A percentile compares a stretch with the other conserved stretches of the same genome.
These are phyloP conservation scores for Skeletonema menzelii DNA, from an alignment of 108 stramenopile species.

Conservation along the genomic window DNA sequence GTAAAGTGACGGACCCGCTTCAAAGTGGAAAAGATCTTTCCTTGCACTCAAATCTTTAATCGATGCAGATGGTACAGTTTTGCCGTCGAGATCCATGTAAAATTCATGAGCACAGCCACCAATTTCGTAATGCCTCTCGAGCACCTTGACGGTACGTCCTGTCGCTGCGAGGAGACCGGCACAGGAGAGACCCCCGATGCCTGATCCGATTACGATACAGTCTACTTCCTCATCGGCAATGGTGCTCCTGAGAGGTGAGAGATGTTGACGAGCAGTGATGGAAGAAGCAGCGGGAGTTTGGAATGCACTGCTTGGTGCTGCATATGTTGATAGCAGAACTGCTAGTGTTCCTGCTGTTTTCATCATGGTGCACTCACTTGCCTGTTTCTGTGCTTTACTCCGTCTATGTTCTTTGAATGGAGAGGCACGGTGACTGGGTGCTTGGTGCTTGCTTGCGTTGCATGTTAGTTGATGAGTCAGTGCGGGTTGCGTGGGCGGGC, in stretches of 20 bases:
- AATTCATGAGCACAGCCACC: constrained; percentile 83
- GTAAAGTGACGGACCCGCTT: constrained; percentile 94
- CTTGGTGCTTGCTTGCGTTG: too few species aligned
- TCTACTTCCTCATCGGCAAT: constrained; percentile 65
- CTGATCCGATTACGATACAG: constrained; percentile 85
- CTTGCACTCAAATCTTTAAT: constrained; percentile 12
- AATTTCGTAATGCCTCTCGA: constrained; percentile 85
- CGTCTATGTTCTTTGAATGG: too few species aligned
- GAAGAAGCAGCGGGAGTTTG: background rate
- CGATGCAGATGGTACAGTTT: constrained; percentile 17
- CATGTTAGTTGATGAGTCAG: too few species aligned
- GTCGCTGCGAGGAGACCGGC: constrained; percentile 73
- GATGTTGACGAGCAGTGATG: background rate
- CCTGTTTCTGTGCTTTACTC: too few species aligned
- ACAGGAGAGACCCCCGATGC: constrained; percentile 88
- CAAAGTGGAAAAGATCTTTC: constrained; percentile 84
- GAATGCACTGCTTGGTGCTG: background rate
- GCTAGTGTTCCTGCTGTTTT: background rate
- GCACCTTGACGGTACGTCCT: constrained; percentile 61
- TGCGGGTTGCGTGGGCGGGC: too few species aligned
- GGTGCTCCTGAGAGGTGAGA: background rate
- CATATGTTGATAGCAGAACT: background rate
- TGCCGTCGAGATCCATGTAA: constrained; percentile 35
- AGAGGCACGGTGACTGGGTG: too few species aligned
- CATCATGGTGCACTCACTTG: too few species aligned